These are phyloP conservation scores for Solanum lycopersicoides DNA, from an alignment of 257 asterid species.

Conservation along the genomic window DNA sequence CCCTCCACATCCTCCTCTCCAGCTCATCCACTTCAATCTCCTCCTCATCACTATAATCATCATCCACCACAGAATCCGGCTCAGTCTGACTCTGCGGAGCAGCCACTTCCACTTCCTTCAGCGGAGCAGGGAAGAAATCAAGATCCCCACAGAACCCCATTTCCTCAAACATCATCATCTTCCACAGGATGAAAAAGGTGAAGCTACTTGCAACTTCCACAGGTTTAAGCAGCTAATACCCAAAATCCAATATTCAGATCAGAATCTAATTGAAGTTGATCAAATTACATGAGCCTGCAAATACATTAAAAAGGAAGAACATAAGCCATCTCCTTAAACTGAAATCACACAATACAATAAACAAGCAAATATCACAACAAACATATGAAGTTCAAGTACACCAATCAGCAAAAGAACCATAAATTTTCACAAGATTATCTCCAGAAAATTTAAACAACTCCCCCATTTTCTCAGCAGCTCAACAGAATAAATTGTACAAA, in stretches of 20 bases:
- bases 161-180: slow-evolving; percentile 77
- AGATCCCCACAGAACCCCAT: slow-evolving; percentile 66
- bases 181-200: neutral
- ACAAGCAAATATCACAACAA: slow-evolving; percentile 15
- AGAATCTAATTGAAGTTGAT: neutral
- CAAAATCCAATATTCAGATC: neutral
- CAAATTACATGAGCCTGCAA: slow-evolving; percentile 17
- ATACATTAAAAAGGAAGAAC: neutral
- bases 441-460: neutral
- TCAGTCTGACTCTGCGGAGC: slow-evolving; percentile 24
- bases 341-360: neutral
- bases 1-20: slow-evolving; percentile 83
- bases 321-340: neutral
- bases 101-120: slow-evolving; percentile 32
- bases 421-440: neutral
- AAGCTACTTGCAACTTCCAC: neutral
- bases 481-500: neutral
- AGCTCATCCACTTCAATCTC: slow-evolving; percentile 81
- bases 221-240: neutral
- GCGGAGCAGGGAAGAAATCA: slow-evolving; percentile 55
- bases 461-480: neutral
- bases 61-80: slow-evolving; percentile 43
- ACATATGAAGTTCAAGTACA: slow-evolving; percentile 14
- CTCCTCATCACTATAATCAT: slow-evolving; percentile 71
- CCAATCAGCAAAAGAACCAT: neutral